Conservation (phyloP, 2,329 filamentous ascomycete genomes). For the Nemania serpens region DNA sequence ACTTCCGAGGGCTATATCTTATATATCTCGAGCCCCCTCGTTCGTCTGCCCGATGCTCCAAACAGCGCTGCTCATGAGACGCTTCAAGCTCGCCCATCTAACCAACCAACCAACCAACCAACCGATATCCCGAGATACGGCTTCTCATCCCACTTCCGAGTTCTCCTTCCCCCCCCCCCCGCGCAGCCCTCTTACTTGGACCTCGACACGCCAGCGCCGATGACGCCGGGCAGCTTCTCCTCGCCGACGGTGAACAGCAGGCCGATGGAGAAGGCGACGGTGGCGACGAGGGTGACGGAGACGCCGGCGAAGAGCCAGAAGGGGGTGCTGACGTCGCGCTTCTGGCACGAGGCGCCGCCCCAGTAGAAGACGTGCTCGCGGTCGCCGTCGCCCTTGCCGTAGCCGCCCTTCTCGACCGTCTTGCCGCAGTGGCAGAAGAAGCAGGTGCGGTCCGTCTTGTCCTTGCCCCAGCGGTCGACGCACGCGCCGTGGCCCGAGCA, state of each 20-base stretch:
- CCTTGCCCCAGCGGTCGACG: conserved; percentile 63
- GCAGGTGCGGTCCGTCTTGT: conserved; percentile 57
- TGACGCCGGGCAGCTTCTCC: conserved; percentile 88
- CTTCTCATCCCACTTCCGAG: background rate
- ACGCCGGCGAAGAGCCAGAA: conserved; percentile 88
- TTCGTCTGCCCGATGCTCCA: background rate
- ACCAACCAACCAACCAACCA: too few species aligned
- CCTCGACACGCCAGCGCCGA: conserved; percentile 87
- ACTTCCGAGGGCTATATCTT: background rate
- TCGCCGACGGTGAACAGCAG: conserved; percentile 83
- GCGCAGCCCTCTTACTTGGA: conserved; percentile 53
- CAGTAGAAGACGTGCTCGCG: conserved; percentile 65
- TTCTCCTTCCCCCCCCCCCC: background rate
- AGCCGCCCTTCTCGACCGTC: conserved; percentile 54
- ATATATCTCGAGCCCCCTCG: background rate
- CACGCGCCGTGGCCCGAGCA: conserved; percentile 86
- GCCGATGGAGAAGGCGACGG: conserved; percentile 73
- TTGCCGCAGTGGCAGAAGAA: conserved; percentile 77
- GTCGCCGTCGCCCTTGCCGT: conserved; percentile 46
- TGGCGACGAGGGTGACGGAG: conserved; percentile 68
- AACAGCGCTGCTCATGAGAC: background rate
- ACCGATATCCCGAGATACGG: too few species aligned
- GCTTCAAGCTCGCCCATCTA: background rate
- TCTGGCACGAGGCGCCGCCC: conserved; percentile 87
- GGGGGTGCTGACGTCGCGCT: conserved; percentile 84